These are phyloP conservation scores for Brachypodium distachyon DNA, from an alignment of 202 grass and related monocot genomes.

Conservation along the genomic window DNA sequence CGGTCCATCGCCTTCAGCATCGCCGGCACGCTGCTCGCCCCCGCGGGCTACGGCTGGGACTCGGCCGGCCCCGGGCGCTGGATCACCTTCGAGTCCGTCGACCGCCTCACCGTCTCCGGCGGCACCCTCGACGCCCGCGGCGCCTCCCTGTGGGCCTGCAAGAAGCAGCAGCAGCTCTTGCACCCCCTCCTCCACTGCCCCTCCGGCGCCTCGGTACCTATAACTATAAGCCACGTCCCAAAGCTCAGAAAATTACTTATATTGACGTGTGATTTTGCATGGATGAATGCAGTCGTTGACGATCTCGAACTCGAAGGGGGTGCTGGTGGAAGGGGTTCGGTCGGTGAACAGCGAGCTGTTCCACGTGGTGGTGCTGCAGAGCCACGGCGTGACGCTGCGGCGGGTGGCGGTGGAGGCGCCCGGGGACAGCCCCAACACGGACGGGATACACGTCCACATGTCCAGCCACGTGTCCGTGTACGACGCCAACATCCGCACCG, in stretches of 20 bases:
- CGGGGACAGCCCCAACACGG: constrained; percentile 80
- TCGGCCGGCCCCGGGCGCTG: constrained; percentile 22
- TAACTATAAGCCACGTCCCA: neutral
- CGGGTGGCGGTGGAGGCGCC: constrained; percentile 53
- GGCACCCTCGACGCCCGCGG: constrained; percentile 71
- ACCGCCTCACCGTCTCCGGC: constrained; percentile 57
- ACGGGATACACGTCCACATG: constrained; percentile 83
- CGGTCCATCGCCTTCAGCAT: constrained; percentile 40
- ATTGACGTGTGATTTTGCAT: neutral
- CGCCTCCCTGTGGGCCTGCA: constrained; percentile 59
- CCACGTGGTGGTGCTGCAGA: constrained; percentile 70
- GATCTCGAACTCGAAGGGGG: constrained; percentile 60
- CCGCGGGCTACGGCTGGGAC: constrained; percentile 8
- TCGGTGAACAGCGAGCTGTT: constrained; percentile 78
- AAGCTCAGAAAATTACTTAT: neutral
- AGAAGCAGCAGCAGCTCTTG: constrained; percentile 1
- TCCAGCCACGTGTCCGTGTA: constrained; percentile 54
- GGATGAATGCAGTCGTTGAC: constrained; percentile 46
- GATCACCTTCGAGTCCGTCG: constrained; percentile 65
- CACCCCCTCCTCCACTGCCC: constrained; percentile 21
- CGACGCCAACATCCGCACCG: constrained; percentile 58
- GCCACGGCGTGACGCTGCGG: constrained; percentile 47
- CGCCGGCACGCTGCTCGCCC: constrained; percentile 53
- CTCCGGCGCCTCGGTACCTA: constrained; percentile 37
- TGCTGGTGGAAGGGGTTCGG: constrained; percentile 47